Evolutionary conservation across 768 basidiomycete genomes (phyloP).

Genomic region (Obba rivulosa): DNA sequence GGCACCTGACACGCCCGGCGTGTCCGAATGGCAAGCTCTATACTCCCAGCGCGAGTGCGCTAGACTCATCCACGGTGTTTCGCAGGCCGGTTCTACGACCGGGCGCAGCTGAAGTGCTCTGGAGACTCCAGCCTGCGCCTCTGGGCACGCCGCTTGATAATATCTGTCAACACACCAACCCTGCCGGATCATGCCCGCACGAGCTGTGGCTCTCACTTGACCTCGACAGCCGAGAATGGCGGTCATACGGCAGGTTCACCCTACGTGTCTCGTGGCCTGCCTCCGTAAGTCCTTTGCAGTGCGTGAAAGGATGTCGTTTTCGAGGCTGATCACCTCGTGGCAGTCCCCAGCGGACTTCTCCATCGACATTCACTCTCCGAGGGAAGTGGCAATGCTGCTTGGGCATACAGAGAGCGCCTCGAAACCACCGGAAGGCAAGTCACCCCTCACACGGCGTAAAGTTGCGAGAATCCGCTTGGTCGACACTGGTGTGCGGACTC

Average conservation of each 20-base stretch:
- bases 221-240: slow-evolving; percentile 23
- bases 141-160: slow-evolving; percentile 30
- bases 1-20: slow-evolving; percentile 20
- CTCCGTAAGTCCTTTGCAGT: slow-evolving; percentile 18
- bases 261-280: slow-evolving; percentile 32
- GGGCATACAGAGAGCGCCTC: too few relatives aligned
- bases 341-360: slow-evolving; percentile 43
- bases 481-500: slow-evolving; percentile 47
- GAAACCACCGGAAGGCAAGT: background rate
- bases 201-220: slow-evolving; percentile 28
- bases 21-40: slow-evolving; percentile 19
- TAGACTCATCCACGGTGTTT: slow-evolving; percentile 10
- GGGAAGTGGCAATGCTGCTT: slow-evolving; percentile 12
- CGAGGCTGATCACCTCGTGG: background rate
- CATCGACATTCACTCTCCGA: slow-evolving; percentile 34
- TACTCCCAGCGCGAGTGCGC: slow-evolving; percentile 6
- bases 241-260: slow-evolving; percentile 23
- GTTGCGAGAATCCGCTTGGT: slow-evolving; percentile 57
- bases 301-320: background rate
- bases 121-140: slow-evolving; percentile 38
- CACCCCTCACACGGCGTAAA: slow-evolving; percentile 31
- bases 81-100: slow-evolving; percentile 12
- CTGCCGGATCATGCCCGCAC: slow-evolving; percentile 14
- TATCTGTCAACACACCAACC: slow-evolving; percentile 29
- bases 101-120: slow-evolving; percentile 26